These are phyloP conservation scores for Monilinia vaccinii-corymbosi DNA, from an alignment of 2,329 filamentous ascomycete species.

Conservation along the genomic window DNA sequence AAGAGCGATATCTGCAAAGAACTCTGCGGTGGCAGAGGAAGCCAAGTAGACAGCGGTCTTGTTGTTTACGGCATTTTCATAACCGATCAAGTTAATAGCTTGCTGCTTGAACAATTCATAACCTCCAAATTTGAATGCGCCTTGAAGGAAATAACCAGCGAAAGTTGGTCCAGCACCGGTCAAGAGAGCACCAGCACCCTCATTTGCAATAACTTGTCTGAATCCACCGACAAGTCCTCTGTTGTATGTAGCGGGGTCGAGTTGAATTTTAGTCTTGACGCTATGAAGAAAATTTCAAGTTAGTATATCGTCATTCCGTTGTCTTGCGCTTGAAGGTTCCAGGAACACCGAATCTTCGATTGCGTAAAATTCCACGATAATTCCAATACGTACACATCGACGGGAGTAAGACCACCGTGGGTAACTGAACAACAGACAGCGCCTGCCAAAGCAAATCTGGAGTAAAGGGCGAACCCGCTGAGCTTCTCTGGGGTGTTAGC, in stretches of 20 bases:
- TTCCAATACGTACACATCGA: conserved; percentile 83
- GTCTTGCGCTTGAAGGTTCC: conserved; percentile 10
- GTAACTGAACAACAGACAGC: conserved; percentile 97
- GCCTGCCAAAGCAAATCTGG: conserved; percentile 92
- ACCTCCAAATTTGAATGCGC: conserved; percentile 87
- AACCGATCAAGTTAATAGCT: conserved; percentile 70
- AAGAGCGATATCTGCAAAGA: conserved; percentile 71
- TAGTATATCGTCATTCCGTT: conserved; percentile 16
- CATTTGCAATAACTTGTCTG: conserved; percentile 72
- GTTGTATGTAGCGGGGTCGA: conserved; percentile 86
- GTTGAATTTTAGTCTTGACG: conserved; percentile 93
- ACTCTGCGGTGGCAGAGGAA: conserved; percentile 55
- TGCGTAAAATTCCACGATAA: background rate
- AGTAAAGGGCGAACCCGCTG: conserved; percentile 68
- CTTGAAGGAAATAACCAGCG: conserved; percentile 90
- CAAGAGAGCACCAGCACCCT: conserved; percentile 78
- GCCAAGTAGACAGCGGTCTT: conserved; percentile 74
- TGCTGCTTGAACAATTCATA: conserved; percentile 97
- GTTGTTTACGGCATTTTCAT: conserved; percentile 69
- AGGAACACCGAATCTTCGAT: background rate
- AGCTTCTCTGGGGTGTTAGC: conserved; percentile 38
- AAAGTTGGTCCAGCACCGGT: conserved; percentile 80
- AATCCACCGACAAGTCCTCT: conserved; percentile 77
- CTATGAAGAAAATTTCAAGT: conserved; percentile 37
- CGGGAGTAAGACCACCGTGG: conserved; percentile 91